phyloP scores from a whole-genome alignment of 2,329 filamentous ascomycete species.

The Exophiala sp. region DNA sequence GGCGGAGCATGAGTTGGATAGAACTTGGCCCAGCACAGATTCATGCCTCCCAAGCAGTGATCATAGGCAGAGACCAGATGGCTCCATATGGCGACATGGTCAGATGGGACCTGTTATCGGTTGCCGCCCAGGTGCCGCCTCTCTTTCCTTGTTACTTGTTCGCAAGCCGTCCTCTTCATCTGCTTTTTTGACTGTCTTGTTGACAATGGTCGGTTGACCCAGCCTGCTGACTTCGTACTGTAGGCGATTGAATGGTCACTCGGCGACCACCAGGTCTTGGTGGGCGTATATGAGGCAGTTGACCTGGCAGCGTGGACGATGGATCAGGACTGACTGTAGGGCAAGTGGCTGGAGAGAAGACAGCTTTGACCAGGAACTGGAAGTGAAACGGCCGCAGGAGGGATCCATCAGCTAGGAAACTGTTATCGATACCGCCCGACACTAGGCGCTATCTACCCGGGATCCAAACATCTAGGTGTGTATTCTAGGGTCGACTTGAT shows the following conservation, averaged over 20 bases:
- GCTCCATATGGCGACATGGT: too few species aligned
- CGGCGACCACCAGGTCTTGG: background rate
- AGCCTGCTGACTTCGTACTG: background rate
- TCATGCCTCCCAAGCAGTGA: too few species aligned
- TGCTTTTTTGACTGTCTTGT: background rate
- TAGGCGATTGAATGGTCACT: background rate
- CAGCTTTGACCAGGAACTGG: background rate
- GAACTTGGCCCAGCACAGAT: too few species aligned
- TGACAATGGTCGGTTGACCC: background rate
- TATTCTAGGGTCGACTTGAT: background rate
- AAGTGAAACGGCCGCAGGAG: background rate
- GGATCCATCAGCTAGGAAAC: background rate
- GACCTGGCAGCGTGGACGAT: background rate
- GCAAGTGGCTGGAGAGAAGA: background rate
- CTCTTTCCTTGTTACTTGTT: background rate
- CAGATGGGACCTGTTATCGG: too few species aligned
- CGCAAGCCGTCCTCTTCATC: background rate
- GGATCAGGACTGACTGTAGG: too few species aligned
- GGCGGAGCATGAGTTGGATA: too few species aligned
- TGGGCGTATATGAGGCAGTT: background rate
- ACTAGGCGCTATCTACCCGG: background rate
- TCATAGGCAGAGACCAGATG: too few species aligned
- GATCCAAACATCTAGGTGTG: background rate
- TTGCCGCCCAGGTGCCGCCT: too few species aligned
- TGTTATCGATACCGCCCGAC: background rate